Evolutionary conservation across 768 basidiomycete species (phyloP).

Genomic region (Lactarius vividus): DNA sequence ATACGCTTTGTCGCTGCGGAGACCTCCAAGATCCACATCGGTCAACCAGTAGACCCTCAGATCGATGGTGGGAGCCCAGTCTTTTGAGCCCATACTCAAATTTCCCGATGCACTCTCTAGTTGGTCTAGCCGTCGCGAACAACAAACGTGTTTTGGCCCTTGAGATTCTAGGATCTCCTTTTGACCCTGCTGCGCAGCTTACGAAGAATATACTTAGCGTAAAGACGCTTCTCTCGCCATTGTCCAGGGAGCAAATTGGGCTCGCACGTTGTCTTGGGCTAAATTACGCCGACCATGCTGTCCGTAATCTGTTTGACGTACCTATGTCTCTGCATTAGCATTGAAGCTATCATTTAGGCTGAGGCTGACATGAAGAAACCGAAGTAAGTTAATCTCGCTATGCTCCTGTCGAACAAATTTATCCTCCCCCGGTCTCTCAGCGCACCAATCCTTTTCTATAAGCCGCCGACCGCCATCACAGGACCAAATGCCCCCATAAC

Average conservation of each 20-base stretch:
- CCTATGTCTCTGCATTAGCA: neutral
- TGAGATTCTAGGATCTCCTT: conserved; percentile 68
- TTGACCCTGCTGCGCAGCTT: conserved; percentile 65
- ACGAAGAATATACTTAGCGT: conserved; percentile 66
- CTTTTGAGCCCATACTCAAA: neutral
- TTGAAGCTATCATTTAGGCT: conserved; percentile 40
- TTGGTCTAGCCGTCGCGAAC: conserved; percentile 52
- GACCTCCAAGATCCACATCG: conserved; percentile 70
- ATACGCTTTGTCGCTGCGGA: conserved; percentile 80
- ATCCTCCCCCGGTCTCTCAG: conserved; percentile 34
- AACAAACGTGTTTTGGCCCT: conserved; percentile 58
- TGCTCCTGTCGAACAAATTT: neutral
- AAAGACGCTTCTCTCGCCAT: conserved; percentile 63
- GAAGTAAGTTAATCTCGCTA: conserved; percentile 43
- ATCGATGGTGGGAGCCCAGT: conserved; percentile 53
- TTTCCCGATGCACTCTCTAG: conserved; percentile 37
- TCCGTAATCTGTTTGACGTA: conserved; percentile 34
- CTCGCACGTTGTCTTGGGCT: conserved; percentile 75
- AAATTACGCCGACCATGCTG: conserved; percentile 86
- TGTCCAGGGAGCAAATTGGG: conserved; percentile 63
- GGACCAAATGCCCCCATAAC: conserved; percentile 64
- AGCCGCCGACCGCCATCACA: conserved; percentile 66
- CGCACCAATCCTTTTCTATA: conserved; percentile 76
- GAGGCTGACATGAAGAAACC: conserved; percentile 66
- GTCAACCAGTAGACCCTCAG: conserved; percentile 65